Evolutionary conservation across 78 protist species (phyloP), one percentile per base, ranked within the genome.

Genomic region (Dictyostelium purpureum): DNA sequence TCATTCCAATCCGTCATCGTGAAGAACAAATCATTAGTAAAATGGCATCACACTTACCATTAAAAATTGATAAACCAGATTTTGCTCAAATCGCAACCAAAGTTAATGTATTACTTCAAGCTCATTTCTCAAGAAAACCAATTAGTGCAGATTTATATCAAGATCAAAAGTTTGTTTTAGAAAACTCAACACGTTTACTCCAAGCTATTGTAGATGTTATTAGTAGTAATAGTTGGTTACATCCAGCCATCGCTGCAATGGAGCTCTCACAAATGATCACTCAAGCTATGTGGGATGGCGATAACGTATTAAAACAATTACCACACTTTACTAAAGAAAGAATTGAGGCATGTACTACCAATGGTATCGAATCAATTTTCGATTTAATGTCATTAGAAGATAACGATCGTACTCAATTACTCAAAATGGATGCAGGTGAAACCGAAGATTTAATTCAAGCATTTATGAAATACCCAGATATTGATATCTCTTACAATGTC

Each of bases 241-340:
- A 52, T 28, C 98, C 99, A 9, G 98, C 99, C 6, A 94, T 98
- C 7, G 97, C 97, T 0, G 96, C 98, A 26, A 98, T 98, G 99
- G 99, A 98, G 76, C 78, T 98, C 45, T 54, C 96, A 7, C 99
- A 98, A 89, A 97, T 98, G 99, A 49, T 90, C 28, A 94, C 90
- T 16, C 99, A 98, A 90, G 99, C 97, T 11, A 19, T 79, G 59
- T 94, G 96, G 97, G 78, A 71, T 73, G 65, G n/a, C 9, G 96
- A 94, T 49, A 40, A 66, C 6, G 66, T 63, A 26, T 26, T 87
- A 21, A 47, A 69, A 33, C 90, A 87, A 67, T 35, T 77, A 47
- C 99, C 99, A 11, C 98, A 97, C 95, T 33, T 98, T 35, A 51
- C 35, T 40, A 5, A 28, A 38, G 98, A 47, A 14, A 75, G 95